phyloP scores from a whole-genome alignment of 495 filamentous ascomycete species.

The Penicillium maclennaniae region DNA sequence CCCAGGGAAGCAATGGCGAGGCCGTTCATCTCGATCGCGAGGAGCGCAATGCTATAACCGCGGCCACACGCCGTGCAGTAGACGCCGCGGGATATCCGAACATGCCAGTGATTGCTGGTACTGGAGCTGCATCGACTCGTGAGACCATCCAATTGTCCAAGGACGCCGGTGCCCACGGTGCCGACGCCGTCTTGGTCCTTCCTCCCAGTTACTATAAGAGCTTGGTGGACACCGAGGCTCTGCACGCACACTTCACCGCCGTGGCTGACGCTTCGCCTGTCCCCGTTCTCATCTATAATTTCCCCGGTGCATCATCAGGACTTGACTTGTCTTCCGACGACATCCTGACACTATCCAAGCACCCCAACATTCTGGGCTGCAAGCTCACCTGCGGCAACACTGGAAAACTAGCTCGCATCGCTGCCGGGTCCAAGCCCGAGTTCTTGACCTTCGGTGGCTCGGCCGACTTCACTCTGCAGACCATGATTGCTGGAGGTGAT shows the following conservation, averaged over 20 bases:
- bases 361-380: conserved; percentile 84
- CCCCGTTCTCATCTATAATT: conserved; percentile 92
- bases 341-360: conserved; percentile 67
- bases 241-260: conserved; percentile 70
- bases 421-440: conserved; percentile 55
- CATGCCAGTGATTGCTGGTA: conserved; percentile 80
- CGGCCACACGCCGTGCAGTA: conserved; percentile 69
- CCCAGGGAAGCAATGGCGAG: conserved; percentile 89
- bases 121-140: conserved; percentile 77
- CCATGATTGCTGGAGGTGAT: conserved; percentile 75
- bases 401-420: conserved; percentile 81
- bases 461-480: conserved; percentile 84
- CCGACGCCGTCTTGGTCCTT: conserved; percentile 79
- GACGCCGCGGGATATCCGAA: conserved; percentile 63
- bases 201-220: conserved; percentile 82
- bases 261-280: conserved; percentile 81
- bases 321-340: conserved; percentile 80
- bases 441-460: conserved; percentile 87
- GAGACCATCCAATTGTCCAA: conserved; percentile 79
- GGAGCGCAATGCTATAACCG: conserved; percentile 67
- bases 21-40: conserved; percentile 72
- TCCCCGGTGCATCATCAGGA: conserved; percentile 75
- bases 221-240: conserved; percentile 51
- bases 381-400: conserved; percentile 96
- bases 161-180: conserved; percentile 70